A percentile compares a stretch with the other conserved stretches of the same genome.
phyloP scores from a whole-genome alignment of 345 rosid species.

The Linum trigynum region DNA sequence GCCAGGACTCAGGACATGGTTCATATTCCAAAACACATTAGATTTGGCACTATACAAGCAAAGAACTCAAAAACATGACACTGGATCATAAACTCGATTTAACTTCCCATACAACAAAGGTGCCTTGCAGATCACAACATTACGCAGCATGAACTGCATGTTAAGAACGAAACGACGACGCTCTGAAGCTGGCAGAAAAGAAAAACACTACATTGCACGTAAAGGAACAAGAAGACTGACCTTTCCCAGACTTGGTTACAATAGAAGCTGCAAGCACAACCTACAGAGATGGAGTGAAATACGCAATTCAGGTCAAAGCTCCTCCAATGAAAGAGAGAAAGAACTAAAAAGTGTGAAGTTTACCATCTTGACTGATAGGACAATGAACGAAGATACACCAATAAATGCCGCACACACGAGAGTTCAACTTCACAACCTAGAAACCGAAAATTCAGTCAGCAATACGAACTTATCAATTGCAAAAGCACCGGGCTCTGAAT shows the following conservation, averaged over 20 bases:
- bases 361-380: not conserved
- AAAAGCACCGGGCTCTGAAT: not conserved
- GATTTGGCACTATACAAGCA: not conserved
- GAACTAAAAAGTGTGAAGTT: not conserved
- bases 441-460: not conserved
- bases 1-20: not conserved
- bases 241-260: conserved; percentile 87
- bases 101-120: not conserved
- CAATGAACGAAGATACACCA: not conserved
- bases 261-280: conserved; percentile 91
- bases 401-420: not conserved
- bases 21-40: not conserved
- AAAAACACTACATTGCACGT: not conserved
- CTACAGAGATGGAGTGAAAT: conserved; percentile 21
- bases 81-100: not conserved
- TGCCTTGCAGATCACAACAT: not conserved
- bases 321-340: not conserved
- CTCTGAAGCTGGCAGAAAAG: too few species aligned
- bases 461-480: not conserved
- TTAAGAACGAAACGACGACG: not conserved
- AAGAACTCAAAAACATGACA: not conserved
- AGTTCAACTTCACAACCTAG: not conserved
- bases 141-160: not conserved
- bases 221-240: conserved; percentile 27
- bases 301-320: not conserved